Conservation (phyloP, 2,329 filamentous ascomycete species). For the Beauveria bassiana region DNA sequence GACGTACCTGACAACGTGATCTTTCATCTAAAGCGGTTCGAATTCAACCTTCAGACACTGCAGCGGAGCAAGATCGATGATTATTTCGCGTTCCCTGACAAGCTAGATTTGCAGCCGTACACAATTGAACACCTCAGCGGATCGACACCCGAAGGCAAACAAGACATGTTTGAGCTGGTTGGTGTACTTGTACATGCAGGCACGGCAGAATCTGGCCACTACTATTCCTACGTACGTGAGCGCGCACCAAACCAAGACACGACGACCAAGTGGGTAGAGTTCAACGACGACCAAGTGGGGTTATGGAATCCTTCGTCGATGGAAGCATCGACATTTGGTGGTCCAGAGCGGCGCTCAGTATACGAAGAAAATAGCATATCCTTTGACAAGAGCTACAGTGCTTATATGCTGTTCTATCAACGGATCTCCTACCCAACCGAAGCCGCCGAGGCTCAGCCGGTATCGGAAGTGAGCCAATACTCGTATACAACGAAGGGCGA, state of each 20-base stretch:
- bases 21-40: conserved; percentile 86
- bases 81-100: conserved; percentile 76
- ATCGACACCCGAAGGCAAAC: conserved; percentile 41
- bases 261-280: conserved; percentile 68
- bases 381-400: conserved; percentile 70
- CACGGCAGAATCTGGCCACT: conserved; percentile 89
- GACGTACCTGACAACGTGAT: conserved; percentile 91
- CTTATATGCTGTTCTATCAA: conserved; percentile 98
- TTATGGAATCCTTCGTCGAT: conserved; percentile 68
- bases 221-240: conserved; percentile 91
- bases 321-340: conserved; percentile 73
- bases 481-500: conserved; percentile 31
- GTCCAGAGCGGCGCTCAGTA: conserved; percentile 46
- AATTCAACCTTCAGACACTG: conserved; percentile 70
- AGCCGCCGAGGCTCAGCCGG: background rate
- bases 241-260: conserved; percentile 46
- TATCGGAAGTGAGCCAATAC: background rate
- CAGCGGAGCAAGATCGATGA: conserved; percentile 92
- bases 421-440: conserved; percentile 56
- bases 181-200: conserved; percentile 90
- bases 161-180: conserved; percentile 88
- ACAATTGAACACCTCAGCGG: conserved; percentile 77
- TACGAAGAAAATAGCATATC: conserved; percentile 37
- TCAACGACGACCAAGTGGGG: conserved; percentile 82
- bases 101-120: conserved; percentile 82